Conservation (phyloP, 2,329 filamentous ascomycete species). For the Cercospora citrullina region DNA sequence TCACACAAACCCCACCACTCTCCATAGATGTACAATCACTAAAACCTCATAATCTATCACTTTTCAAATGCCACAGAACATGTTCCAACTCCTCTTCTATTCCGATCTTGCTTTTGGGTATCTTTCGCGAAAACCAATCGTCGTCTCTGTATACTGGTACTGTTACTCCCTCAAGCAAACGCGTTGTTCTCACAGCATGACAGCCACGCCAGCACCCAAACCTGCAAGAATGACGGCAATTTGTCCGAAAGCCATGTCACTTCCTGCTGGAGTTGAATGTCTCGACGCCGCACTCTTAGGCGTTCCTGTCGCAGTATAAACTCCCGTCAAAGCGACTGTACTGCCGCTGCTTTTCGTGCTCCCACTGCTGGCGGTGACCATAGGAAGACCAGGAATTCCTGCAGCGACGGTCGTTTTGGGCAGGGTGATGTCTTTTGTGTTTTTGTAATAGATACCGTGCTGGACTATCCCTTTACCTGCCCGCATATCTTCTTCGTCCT, state of each 20-base stretch:
- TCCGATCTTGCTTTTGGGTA: constrained; percentile 5
- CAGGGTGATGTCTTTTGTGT: constrained; percentile 40
- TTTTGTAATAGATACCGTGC: constrained; percentile 58
- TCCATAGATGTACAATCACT: background rate
- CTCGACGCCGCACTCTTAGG: constrained; percentile 31
- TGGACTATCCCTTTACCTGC: constrained; percentile 57
- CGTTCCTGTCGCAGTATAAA: constrained; percentile 43
- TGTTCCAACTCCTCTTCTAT: background rate
- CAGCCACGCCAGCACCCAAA: background rate
- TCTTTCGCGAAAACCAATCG: constrained; percentile 12
- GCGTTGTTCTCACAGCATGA: constrained; percentile 4
- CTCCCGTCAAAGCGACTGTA: constrained; percentile 36
- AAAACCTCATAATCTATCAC: background rate
- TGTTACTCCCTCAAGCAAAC: background rate
- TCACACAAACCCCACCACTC: background rate
- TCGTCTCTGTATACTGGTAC: constrained; percentile 2
- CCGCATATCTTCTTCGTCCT: constrained; percentile 52
- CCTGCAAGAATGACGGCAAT: background rate
- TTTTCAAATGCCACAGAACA: background rate
- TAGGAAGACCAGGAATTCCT: constrained; percentile 38
- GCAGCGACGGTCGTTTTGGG: constrained; percentile 38
- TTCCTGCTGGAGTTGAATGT: background rate
- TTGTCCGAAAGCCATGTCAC: background rate
- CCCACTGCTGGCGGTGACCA: constrained; percentile 25
- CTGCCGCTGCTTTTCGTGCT: constrained; percentile 12